These are phyloP conservation scores for Daldinia sp. DNA, from an alignment of 2,329 filamentous ascomycete species.

Conservation along the genomic window DNA sequence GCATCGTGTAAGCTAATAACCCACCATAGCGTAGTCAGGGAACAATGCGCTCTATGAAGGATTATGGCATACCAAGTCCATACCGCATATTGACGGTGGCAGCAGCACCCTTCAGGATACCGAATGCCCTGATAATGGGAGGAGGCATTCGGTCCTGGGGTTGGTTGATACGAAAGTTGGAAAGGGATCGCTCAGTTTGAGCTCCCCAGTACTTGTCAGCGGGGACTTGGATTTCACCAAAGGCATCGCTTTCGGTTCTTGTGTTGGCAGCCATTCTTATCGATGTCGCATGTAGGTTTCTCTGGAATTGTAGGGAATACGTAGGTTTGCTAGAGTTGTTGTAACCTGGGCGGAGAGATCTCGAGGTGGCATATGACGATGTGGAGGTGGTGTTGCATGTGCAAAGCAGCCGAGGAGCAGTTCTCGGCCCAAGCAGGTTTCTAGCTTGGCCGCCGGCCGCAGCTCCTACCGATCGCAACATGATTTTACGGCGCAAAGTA, in stretches of 20 bases:
- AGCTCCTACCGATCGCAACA: constrained; percentile 56
- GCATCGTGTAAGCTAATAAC: constrained; percentile 45
- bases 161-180: constrained; percentile 99
- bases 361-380: constrained; percentile 43
- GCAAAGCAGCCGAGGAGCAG: constrained; percentile 51
- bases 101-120: constrained; percentile 96
- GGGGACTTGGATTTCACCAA: constrained; percentile 94
- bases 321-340: constrained; percentile 37
- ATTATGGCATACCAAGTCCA: constrained; percentile 76
- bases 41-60: constrained; percentile 30
- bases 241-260: constrained; percentile 95
- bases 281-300: constrained; percentile 60
- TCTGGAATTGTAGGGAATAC: constrained; percentile 49
- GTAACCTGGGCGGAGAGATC: constrained; percentile 35
- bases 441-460: constrained; percentile 51
- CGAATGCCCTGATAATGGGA: constrained; percentile 91
- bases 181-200: constrained; percentile 94
- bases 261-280: constrained; percentile 66
- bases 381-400: constrained; percentile 52
- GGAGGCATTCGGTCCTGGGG: constrained; percentile 98
- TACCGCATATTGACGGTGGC: constrained; percentile 95
- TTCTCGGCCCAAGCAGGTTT: constrained; percentile 52
- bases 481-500: constrained; percentile 37
- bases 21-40: constrained; percentile 25
- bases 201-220: constrained; percentile 98